A percentile compares a stretch with the other conserved stretches of the same genome.
Conservation (phyloP, 768 basidiomycete genomes). For the Cubamyces lactineus region DNA sequence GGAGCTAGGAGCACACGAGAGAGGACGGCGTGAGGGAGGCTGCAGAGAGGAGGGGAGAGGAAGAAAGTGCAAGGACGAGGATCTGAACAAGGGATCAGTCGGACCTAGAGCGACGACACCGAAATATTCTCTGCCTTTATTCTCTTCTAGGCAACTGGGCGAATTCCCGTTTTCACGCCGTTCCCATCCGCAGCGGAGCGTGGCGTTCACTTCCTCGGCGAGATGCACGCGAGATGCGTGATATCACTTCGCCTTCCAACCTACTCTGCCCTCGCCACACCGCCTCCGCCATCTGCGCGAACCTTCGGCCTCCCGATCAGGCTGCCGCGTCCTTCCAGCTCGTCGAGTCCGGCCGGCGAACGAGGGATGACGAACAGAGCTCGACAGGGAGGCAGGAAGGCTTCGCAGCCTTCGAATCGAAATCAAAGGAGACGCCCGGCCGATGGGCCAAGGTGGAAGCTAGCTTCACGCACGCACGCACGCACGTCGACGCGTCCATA, state of each 20-base stretch:
- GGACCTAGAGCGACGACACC: conserved; percentile 31
- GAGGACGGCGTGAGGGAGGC: conserved; percentile 15
- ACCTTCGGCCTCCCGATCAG: conserved; percentile 6
- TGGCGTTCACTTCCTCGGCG: conserved; percentile 14
- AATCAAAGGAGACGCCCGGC: conserved; percentile 11
- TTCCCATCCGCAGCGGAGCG: conserved; percentile 19
- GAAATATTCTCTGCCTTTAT: conserved; percentile 33
- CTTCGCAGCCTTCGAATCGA: not conserved
- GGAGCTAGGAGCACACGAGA: not conserved
- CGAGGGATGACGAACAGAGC: conserved; percentile 5
- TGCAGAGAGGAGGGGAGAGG: not conserved
- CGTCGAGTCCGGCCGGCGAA: conserved; percentile 7
- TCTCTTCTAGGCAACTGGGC: conserved; percentile 31
- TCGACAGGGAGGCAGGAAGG: not conserved
- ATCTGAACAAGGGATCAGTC: conserved; percentile 24
- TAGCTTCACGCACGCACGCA: conserved; percentile 3
- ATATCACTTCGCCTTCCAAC: not conserved
- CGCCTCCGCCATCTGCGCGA: conserved; percentile 6
- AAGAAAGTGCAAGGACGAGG: conserved; percentile 20
- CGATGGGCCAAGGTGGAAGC: conserved; percentile 9
- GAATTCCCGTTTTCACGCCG: conserved; percentile 15
- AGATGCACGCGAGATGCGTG: not conserved
- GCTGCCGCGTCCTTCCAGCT: conserved; percentile 12
- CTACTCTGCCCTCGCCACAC: not conserved
- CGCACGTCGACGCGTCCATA: not conserved